Evolutionary conservation across 78 protist species (phyloP).

Genomic region (Polysphondylium violaceum): DNA sequence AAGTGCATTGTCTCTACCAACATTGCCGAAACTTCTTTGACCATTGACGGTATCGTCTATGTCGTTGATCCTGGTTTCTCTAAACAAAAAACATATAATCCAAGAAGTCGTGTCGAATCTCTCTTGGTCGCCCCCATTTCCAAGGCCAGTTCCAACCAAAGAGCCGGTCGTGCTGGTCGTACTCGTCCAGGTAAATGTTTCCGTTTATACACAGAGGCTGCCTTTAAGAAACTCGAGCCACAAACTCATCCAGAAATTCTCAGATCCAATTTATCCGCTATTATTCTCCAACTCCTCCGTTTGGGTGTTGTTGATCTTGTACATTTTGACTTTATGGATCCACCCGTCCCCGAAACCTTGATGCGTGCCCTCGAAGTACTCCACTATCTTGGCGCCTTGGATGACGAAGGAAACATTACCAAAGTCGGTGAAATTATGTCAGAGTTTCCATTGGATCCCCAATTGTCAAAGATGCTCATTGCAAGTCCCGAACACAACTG

Average conservation of each 20-base stretch:
- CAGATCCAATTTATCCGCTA: slow-evolving; percentile 90
- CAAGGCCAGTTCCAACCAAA: slow-evolving; percentile 98
- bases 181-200: slow-evolving; percentile 98
- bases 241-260: slow-evolving; percentile 99
- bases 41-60: slow-evolving; percentile 99
- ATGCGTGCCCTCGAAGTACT: slow-evolving; percentile 98
- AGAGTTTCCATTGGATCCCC: slow-evolving; percentile 99
- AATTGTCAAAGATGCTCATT: slow-evolving; percentile 94
- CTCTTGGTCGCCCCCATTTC: slow-evolving; percentile 98
- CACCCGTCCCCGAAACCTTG: slow-evolving; percentile 99
- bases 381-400: slow-evolving; percentile 98
- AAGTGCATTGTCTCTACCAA: slow-evolving; percentile 98
- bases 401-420: slow-evolving; percentile 97
- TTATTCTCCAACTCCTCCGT: slow-evolving; percentile 94
- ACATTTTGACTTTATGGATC: slow-evolving; percentile 98
- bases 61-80: slow-evolving; percentile 99
- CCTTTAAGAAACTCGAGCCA: slow-evolving; percentile 88
- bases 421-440: slow-evolving; percentile 91
- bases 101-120: slow-evolving; percentile 98
- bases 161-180: slow-evolving; percentile 99
- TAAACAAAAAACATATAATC: slow-evolving; percentile 99
- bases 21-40: slow-evolving; percentile 99
- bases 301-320: slow-evolving; percentile 98
- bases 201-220: slow-evolving; percentile 94
- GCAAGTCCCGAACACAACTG: slow-evolving; percentile 85